Evolutionary conservation across 73 alveolate species (phyloP), one percentile per base, ranked within the genome.

Genomic region (Paramecium primaurelia): DNA sequence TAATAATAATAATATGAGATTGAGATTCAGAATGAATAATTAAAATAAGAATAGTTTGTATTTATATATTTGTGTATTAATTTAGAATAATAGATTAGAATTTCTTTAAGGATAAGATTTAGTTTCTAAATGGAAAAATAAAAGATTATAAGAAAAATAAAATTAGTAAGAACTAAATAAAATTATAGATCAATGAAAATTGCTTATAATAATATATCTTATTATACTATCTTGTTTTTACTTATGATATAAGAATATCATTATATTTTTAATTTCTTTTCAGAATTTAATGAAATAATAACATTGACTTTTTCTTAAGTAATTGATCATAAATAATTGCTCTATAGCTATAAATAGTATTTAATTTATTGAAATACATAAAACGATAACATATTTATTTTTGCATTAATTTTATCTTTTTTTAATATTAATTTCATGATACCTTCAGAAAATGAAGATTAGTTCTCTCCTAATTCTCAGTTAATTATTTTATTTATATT

Each of bases 401-500:
- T 64, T 64, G 49, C 45, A 25, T 64, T 64, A 64, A 64, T 64
- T 64, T 64, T 64, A 64, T 64, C 84, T 64, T 64, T 11, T 64
- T 64, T 64, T 32, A 34, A 64, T 32, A 64, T 64, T 32, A 64
- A 32, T 32, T 64, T 32, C 42, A 64, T 64, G 84, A 64, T 64
- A 64, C 47, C 20, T 28, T 64, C 84, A 64, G 84, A 64, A 28
- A 64, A 64, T 64, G 84, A 64, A 64, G 84, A 64, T 64, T 20
- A 64, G 28, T 64, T 64, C 84, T 64, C 84, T 64, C 84, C 47
- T 34, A 64, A 64, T 64, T 64, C 84, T 64, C 84, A 64, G 84
- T 64, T 64, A 28, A 64, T 26, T 32, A 32, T 64, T 64, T 32
- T 64, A 64, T 64, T 64, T 64, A 64, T 64, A 64, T 64, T 64